A percentile compares a stretch with the other conserved stretches of the same genome.
Evolutionary conservation across 225 moss, liverwort and hornwort genomes (phyloP).

Genomic region (Ulota crispa): DNA sequence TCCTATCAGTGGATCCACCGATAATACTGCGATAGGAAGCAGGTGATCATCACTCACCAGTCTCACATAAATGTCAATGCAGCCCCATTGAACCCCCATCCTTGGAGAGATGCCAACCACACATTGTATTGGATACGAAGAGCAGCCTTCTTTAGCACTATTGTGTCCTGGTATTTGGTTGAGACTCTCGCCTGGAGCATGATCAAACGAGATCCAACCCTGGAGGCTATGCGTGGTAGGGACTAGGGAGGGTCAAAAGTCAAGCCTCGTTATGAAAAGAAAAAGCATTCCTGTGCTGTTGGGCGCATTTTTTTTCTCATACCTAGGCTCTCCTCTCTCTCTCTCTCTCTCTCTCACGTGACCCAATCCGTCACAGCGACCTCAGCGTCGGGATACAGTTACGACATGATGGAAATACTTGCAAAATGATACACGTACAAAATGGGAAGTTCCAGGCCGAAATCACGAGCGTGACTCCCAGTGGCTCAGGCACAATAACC

Average conservation of each 20-base stretch:
- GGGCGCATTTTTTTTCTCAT: background rate
- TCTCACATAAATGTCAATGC: background rate
- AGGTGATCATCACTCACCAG: background rate
- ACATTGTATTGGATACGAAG: background rate
- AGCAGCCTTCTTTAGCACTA: background rate
- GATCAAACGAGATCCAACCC: background rate
- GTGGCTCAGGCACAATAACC: conserved; percentile 48
- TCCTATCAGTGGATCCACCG: conserved; percentile 63
- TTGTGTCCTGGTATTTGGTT: background rate
- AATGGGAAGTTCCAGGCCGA: conserved; percentile 63
- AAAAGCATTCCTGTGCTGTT: background rate
- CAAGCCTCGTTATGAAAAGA: background rate
- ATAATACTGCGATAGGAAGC: conserved; percentile 41
- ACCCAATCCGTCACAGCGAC: background rate
- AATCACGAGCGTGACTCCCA: conserved; percentile 53
- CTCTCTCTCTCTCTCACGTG: background rate
- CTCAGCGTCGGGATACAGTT: background rate
- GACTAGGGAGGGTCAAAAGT: background rate
- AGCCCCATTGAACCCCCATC: background rate
- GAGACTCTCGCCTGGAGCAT: background rate
- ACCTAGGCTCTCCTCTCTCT: background rate
- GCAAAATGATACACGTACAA: conserved; percentile 30
- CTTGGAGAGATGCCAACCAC: background rate
- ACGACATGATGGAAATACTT: background rate
- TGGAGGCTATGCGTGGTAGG: background rate